A percentile compares a stretch with the other conserved stretches of the same genome.
Conservation (phyloP, 306 rosid species). For the Cucurbita ficifolia region DNA sequence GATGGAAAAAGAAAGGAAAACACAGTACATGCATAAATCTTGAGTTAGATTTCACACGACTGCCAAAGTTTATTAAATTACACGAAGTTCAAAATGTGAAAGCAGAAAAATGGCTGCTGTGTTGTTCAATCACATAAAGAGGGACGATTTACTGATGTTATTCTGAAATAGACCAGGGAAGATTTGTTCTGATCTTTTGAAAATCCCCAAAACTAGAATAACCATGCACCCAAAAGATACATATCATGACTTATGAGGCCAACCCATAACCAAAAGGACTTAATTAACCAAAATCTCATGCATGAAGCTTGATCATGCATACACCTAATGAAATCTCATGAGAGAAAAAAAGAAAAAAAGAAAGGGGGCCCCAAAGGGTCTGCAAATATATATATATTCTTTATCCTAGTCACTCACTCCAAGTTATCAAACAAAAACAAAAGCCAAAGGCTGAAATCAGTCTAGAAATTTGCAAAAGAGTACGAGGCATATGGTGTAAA, state of each 20-base stretch:
- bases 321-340: not conserved
- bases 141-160: not conserved
- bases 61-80: not conserved
- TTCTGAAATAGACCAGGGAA: not conserved
- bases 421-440: not conserved
- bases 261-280: not conserved
- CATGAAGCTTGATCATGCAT: no score
- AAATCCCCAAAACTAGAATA: constrained; percentile 7
- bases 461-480: constrained; percentile 11
- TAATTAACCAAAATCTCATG: no score
- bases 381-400: not conserved
- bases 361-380: not conserved
- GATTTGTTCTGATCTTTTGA: constrained; percentile 3
- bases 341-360: not conserved
- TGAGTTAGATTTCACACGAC: not conserved
- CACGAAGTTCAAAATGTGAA: not conserved
- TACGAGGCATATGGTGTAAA: constrained; percentile 14
- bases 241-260: not conserved
- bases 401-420: not conserved
- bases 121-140: constrained; percentile 5
- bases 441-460: constrained; percentile 24
- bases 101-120: not conserved
- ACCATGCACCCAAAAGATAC: constrained; percentile 15
- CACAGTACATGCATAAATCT: no score
- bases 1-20: no score